phyloP scores from a whole-genome alignment of 352 stramenopile genomes.

The Vaucheria bursata region DNA sequence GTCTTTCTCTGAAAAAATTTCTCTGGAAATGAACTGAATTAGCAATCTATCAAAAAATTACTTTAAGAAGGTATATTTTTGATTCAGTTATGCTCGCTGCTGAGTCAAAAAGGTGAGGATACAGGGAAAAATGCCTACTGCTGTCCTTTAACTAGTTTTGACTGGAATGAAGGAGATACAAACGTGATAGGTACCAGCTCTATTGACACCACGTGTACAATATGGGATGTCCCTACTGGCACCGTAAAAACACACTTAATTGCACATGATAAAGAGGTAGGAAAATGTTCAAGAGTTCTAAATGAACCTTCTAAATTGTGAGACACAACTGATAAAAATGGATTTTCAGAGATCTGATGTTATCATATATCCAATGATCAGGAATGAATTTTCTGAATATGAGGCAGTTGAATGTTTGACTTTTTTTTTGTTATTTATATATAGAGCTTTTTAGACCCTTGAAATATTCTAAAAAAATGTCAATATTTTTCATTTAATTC shows the following conservation, averaged over 20 bases:
- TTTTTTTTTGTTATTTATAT: too few relatives aligned
- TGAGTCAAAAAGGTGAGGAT: slow-evolving; percentile 14
- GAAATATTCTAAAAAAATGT: too few relatives aligned
- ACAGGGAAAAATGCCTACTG: slow-evolving; percentile 83
- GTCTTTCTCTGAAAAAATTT: too few relatives aligned
- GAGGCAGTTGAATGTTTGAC: too few relatives aligned
- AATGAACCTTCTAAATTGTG: slow-evolving; percentile 67
- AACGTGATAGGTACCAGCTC: slow-evolving; percentile 87
- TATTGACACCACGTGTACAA: slow-evolving; percentile 96
- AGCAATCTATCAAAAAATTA: too few relatives aligned
- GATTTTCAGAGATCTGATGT: background rate
- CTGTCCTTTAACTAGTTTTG: slow-evolving; percentile 90
- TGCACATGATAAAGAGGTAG: slow-evolving; percentile 96
- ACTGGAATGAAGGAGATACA: slow-evolving; percentile 94
- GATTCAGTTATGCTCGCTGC: background rate
- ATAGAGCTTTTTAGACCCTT: too few relatives aligned
- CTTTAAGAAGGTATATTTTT: too few relatives aligned
- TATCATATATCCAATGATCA: background rate
- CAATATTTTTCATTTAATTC: too few relatives aligned
- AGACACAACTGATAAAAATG: background rate
- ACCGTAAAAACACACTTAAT: slow-evolving; percentile 84
- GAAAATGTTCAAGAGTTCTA: slow-evolving; percentile 53
- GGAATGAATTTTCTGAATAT: too few relatives aligned
- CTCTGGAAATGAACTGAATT: too few relatives aligned
- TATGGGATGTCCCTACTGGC: slow-evolving; percentile 84